Evolutionary conservation across 2,329 filamentous ascomycete species (phyloP).

Genomic region (Cytospora mali): DNA sequence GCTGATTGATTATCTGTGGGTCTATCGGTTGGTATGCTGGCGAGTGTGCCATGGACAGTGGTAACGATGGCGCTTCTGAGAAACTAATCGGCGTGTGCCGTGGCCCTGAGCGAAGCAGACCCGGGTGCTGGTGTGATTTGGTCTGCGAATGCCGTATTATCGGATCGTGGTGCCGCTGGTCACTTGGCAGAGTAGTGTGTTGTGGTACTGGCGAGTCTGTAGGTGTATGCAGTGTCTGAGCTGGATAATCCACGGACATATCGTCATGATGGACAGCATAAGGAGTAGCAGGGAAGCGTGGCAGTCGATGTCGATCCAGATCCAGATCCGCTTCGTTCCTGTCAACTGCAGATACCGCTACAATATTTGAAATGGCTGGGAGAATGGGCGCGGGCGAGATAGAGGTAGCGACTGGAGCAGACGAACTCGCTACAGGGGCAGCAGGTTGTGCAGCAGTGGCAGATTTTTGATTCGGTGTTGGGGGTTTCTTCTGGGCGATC

Average conservation of each 20-base stretch:
- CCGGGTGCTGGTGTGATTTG: constrained; percentile 37
- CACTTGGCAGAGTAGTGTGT: constrained; percentile 30
- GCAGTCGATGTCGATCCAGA: constrained; percentile 29
- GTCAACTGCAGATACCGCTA: constrained; percentile 6
- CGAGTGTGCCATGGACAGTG: constrained; percentile 32
- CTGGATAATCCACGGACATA: constrained; percentile 46
- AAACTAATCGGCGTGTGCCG: constrained; percentile 40
- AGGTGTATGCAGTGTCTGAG: constrained; percentile 34
- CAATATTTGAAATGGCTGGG: constrained; percentile 26
- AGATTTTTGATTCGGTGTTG: constrained; percentile 22
- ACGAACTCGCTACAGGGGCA: constrained; percentile 1
- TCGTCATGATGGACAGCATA: constrained; percentile 51
- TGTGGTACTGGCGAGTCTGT: constrained; percentile 35
- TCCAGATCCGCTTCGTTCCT: constrained; percentile 5
- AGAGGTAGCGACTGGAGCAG: constrained; percentile 25
- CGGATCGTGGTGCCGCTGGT: constrained; percentile 11
- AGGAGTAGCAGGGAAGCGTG: constrained; percentile 37
- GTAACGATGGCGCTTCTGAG: constrained; percentile 34
- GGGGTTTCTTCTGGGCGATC: constrained; percentile 19
- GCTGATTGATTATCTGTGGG: constrained; percentile 59
- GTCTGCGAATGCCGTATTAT: constrained; percentile 21
- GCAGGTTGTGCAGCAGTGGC: constrained; percentile 14
- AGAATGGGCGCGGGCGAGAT: constrained; percentile 32
- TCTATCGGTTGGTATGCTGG: constrained; percentile 58
- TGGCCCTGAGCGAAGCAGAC: no score